A percentile compares a stretch with the other conserved stretches of the same genome.
These are phyloP conservation scores for Plasmodium adleri DNA, from an alignment of 169 alveolate genomes.

Conservation along the genomic window DNA sequence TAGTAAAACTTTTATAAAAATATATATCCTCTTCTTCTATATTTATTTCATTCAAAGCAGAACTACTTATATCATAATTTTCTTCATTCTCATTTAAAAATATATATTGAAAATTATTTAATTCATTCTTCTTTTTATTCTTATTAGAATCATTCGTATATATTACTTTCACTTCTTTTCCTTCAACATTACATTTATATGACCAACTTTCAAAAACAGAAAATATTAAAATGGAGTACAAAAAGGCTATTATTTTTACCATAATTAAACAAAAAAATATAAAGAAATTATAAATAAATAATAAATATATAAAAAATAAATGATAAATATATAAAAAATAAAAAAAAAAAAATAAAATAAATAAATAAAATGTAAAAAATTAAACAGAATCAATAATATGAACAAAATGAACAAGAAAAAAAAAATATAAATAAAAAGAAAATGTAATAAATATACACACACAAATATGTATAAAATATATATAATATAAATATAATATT, in stretches of 20 bases:
- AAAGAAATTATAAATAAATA: no score
- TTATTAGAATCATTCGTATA: constrained; percentile 11
- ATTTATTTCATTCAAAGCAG: constrained; percentile 12
- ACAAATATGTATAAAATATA: no score
- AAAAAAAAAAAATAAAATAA: no score
- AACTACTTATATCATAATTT: not conserved
- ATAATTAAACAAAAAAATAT: no score
- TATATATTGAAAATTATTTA: constrained; percentile 26
- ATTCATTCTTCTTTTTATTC: constrained; percentile 7
- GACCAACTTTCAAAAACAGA: not conserved
- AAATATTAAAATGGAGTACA: not conserved
- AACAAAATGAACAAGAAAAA: no score
- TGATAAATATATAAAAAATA: no score
- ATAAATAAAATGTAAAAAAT: no score
- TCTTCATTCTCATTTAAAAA: constrained; percentile 37
- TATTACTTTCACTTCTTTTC: not conserved
- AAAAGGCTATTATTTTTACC: not conserved
- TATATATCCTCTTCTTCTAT: constrained; percentile 24
- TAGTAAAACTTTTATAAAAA: constrained; percentile 64
- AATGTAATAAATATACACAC: no score
- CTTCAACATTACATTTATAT: not conserved
- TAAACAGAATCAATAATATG: no score
- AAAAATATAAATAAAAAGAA: no score
- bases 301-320: no score
- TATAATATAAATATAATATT: no score